Percentiles rank a stretch among this genome's conserved stretches.
Conservation (phyloP, 306 rosid species). For the Sphenostylis stenocarpa region DNA sequence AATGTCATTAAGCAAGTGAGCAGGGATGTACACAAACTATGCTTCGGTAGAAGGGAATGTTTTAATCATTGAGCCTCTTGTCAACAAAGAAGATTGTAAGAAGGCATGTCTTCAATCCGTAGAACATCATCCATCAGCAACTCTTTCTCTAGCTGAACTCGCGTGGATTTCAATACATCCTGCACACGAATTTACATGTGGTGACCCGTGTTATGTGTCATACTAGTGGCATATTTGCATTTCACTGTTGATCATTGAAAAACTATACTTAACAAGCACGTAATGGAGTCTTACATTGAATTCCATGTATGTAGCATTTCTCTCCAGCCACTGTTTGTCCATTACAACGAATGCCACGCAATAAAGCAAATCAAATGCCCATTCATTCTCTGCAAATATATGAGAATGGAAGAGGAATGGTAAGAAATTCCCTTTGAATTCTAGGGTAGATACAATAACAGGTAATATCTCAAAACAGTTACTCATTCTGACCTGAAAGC, state of each 20-base stretch:
- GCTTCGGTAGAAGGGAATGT: background rate
- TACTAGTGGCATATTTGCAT: too few species aligned
- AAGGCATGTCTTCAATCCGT: slow-evolving; percentile 93
- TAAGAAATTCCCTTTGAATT: background rate
- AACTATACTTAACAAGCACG: background rate
- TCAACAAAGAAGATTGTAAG: slow-evolving; percentile 72
- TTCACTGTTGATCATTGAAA: too few species aligned
- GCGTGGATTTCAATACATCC: slow-evolving; percentile 76
- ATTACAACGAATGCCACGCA: slow-evolving; percentile 82
- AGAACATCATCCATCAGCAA: slow-evolving; percentile 73
- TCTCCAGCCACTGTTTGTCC: slow-evolving; percentile 88
- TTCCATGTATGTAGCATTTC: slow-evolving; percentile 89
- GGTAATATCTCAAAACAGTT: background rate
- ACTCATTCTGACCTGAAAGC: slow-evolving; percentile 64
- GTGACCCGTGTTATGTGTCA: background rate
- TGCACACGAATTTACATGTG: background rate
- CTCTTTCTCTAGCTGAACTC: slow-evolving; percentile 79
- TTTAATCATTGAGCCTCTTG: background rate
- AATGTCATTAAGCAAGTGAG: background rate
- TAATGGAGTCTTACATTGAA: slow-evolving; percentile 67
- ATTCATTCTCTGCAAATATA: slow-evolving; percentile 65
- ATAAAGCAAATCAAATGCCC: slow-evolving; percentile 91
- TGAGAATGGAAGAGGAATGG: background rate
- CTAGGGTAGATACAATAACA: background rate
- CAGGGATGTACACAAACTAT: background rate